Evolutionary conservation across 148 eudicot species (phyloP).

Genomic region (Arctostaphylos glauca): DNA sequence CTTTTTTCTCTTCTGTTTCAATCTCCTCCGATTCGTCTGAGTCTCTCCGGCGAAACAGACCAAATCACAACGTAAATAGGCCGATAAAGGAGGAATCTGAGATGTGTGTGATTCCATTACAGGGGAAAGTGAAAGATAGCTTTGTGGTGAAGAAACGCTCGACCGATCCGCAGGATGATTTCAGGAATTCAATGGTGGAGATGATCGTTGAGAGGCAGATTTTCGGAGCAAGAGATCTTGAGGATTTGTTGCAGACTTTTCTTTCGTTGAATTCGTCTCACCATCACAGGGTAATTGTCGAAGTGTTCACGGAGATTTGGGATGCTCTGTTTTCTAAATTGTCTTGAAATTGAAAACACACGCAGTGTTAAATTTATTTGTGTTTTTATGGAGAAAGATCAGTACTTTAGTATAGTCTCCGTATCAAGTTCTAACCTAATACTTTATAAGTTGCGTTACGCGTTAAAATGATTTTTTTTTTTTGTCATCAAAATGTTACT

Average conservation of each 20-base stretch:
- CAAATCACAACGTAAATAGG: not conserved
- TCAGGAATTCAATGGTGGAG: constrained; percentile 30
- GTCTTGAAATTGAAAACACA: not conserved
- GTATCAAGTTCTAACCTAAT: too few relatives aligned
- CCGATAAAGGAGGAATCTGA: not conserved
- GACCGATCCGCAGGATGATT: constrained; percentile 23
- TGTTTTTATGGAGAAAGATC: not conserved
- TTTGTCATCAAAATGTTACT: too few relatives aligned
- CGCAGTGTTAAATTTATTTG: not conserved
- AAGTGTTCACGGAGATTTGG: constrained; percentile 26
- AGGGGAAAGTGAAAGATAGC: constrained; percentile 14
- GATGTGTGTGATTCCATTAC: not conserved
- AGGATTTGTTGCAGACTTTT: constrained; percentile 18
- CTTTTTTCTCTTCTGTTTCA: constrained; percentile 47
- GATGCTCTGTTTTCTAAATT: constrained; percentile 21
- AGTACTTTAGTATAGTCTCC: not conserved
- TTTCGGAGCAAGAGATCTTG: constrained; percentile 18
- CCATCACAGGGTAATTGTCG: constrained; percentile 20
- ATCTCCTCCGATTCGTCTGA: constrained; percentile 47
- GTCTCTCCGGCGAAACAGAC: constrained; percentile 18
- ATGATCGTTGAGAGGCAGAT: constrained; percentile 29
- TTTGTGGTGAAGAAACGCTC: constrained; percentile 23
- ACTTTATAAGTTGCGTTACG: too few relatives aligned
- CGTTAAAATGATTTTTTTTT: too few relatives aligned
- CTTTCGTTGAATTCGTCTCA: constrained; percentile 22